Conservation (phyloP, 768 basidiomycete species). For the Trametes elegans region DNA sequence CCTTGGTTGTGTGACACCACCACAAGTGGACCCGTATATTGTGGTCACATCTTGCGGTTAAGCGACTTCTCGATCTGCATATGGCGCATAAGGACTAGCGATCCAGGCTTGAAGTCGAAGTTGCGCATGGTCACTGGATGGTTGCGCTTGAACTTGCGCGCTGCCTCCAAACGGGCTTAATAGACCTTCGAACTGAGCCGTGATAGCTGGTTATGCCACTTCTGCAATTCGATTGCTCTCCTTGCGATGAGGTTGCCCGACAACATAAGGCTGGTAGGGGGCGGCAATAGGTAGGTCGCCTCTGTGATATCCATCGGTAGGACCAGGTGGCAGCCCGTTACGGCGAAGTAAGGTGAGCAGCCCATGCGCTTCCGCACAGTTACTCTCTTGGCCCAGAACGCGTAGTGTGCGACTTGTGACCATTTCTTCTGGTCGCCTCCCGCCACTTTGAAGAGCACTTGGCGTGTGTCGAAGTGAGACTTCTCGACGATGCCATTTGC, state of each 20-base stretch:
- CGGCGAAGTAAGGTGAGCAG: slow-evolving; percentile 30
- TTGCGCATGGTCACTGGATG: slow-evolving; percentile 22
- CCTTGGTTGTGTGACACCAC: slow-evolving; percentile 21
- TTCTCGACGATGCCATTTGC: slow-evolving; percentile 27
- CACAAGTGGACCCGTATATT: slow-evolving; percentile 28
- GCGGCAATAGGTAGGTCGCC: slow-evolving; percentile 19
- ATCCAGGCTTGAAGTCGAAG: slow-evolving; percentile 29
- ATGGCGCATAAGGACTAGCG: slow-evolving; percentile 31
- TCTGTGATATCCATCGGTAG: slow-evolving; percentile 24
- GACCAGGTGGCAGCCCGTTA: slow-evolving; percentile 19
- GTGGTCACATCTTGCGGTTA: slow-evolving; percentile 26
- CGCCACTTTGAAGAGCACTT: slow-evolving; percentile 23
- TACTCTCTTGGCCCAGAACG: slow-evolving; percentile 39
- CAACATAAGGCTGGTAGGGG: slow-evolving; percentile 2
- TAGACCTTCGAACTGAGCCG: neutral
- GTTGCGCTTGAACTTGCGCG: slow-evolving; percentile 16
- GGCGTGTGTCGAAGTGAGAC: slow-evolving; percentile 19
- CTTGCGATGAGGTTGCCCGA: slow-evolving; percentile 19
- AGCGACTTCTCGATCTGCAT: slow-evolving; percentile 25
- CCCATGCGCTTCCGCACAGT: slow-evolving; percentile 31
- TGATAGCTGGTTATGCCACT: slow-evolving; percentile 14
- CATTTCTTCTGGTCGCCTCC: slow-evolving; percentile 22
- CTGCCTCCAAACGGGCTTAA: too few relatives aligned
- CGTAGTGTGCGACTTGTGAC: slow-evolving; percentile 21
- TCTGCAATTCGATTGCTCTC: slow-evolving; percentile 9